These are phyloP conservation scores for Botryosphaeria dothidea DNA, from an alignment of 2,329 filamentous ascomycete species.

Conservation along the genomic window DNA sequence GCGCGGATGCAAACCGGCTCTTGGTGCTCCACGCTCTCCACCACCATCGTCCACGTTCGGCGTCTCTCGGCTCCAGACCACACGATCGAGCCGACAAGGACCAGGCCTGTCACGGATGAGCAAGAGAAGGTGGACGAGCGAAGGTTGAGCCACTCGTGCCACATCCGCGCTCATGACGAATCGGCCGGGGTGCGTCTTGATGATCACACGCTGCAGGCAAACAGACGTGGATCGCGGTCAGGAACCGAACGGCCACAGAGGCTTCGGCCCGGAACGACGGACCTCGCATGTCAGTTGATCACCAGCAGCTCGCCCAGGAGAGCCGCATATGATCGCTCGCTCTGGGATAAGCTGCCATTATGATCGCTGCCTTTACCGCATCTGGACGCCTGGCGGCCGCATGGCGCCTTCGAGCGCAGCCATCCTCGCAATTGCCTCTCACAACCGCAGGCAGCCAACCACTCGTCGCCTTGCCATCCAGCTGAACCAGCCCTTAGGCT, in stretches of 20 bases:
- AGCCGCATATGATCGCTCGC: slow-evolving; percentile 9
- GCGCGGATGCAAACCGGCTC: neutral
- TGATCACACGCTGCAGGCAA: slow-evolving; percentile 9
- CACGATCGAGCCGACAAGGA: neutral
- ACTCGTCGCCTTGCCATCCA: neutral
- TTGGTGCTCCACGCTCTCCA: neutral
- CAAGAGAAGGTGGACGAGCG: neutral
- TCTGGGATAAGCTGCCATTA: neutral
- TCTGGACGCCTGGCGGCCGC: neutral
- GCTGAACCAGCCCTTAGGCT: neutral
- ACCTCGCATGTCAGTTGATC: slow-evolving; percentile 13
- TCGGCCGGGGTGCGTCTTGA: neutral
- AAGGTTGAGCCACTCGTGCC: neutral
- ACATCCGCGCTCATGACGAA: slow-evolving; percentile 14
- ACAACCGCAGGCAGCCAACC: neutral
- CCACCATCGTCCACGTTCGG: neutral
- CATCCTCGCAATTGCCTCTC: neutral
- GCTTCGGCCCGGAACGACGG: neutral
- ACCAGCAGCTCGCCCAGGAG: neutral
- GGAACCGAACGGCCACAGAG: neutral
- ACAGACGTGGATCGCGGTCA: neutral
- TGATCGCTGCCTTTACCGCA: neutral
- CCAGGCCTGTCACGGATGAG: neutral
- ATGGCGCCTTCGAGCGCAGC: neutral
- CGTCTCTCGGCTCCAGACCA: neutral